Evolutionary conservation across 768 basidiomycete species (phyloP), one percentile per base, ranked within the genome.

Genomic region (Lactarius akahatsu): DNA sequence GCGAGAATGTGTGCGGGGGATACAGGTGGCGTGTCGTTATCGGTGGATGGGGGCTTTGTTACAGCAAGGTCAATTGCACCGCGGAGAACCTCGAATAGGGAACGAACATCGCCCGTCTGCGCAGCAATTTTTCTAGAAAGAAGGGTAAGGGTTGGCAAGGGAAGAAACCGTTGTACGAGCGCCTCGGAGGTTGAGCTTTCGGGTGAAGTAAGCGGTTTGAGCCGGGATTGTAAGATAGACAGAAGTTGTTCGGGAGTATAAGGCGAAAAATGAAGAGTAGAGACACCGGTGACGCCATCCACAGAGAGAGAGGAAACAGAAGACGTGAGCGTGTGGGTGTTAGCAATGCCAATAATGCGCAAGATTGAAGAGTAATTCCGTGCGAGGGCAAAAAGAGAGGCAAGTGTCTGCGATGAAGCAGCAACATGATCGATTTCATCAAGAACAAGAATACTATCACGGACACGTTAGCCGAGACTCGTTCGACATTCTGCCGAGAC

Each of bases 401-500:
- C 74, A 56, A 94, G 79, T 10, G 84, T 77, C 70, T 86, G 85
- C 1, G 83, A 70, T 11, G 84, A 86, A 3, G 86, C 80, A 18
- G 86, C 84, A 68, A 92, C 85, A 73, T 94, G 91, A 73, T 96
- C 93, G 45, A 95, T 83, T 74, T 96, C 93, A 73, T 96, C 93
- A 38, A 96, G 85, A 58, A 95, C 81, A 63, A 96, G 78, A 54
- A 95, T 78, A 70, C 91, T 92, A 58, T 4, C 66, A 40, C 26
- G 47, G 57, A 61, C 32, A 69, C 13, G 54, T 69, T 38, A 70
- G 68, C 67, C 67, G 62, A 58, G 34, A 40, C 75, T 64, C 34
- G 55, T 40, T 45, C 34, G 61, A 45, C 69, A 45, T 32, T 43
- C 50, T 43, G 52, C 63, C 38, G 34, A 52, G 62, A 71, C 73